phyloP scores from a whole-genome alignment of 2,329 filamentous ascomycete genomes.

The Hymenotorrendiella dingleyae region DNA sequence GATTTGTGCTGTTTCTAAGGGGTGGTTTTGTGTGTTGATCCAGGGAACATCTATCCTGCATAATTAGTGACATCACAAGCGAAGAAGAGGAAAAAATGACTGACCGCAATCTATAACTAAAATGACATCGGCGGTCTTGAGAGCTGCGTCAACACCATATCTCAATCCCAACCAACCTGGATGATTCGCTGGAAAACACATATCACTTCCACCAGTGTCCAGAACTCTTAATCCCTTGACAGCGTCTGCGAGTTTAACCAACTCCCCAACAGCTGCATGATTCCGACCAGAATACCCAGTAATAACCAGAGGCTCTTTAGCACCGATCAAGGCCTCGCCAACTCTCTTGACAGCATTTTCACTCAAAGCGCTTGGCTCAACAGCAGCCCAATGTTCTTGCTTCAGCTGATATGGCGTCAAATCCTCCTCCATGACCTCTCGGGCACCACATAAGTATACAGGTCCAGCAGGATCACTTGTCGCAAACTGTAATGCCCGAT shows the following conservation, averaged over 20 bases:
- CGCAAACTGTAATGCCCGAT: conserved; percentile 65
- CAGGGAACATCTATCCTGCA: conserved; percentile 68
- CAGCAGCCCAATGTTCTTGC: conserved; percentile 54
- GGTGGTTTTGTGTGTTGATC: conserved; percentile 71
- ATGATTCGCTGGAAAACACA: conserved; percentile 73
- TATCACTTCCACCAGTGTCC: conserved; percentile 72
- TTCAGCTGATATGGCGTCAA: conserved; percentile 54
- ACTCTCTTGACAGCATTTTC: conserved; percentile 50
- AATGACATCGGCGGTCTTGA: conserved; percentile 76
- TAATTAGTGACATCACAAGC: too few species aligned
- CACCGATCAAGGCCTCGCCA: conserved; percentile 51
- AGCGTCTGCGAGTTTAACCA: conserved; percentile 62
- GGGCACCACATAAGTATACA: conserved; percentile 59
- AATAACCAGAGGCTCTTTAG: conserved; percentile 61
- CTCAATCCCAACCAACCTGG: conserved; percentile 63
- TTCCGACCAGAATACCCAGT: conserved; percentile 69
- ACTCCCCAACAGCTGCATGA: conserved; percentile 51
- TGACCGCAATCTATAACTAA: conserved; percentile 68
- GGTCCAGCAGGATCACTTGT: conserved; percentile 63
- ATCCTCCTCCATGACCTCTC: conserved; percentile 68
- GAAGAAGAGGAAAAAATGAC: neutral
- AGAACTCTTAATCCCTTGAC: conserved; percentile 65
- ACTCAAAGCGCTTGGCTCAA: conserved; percentile 52
- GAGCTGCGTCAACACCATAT: conserved; percentile 67
- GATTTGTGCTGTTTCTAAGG: conserved; percentile 45